Conservation (phyloP, 2,329 filamentous ascomycete genomes). For the Sphaerulina populicola region DNA sequence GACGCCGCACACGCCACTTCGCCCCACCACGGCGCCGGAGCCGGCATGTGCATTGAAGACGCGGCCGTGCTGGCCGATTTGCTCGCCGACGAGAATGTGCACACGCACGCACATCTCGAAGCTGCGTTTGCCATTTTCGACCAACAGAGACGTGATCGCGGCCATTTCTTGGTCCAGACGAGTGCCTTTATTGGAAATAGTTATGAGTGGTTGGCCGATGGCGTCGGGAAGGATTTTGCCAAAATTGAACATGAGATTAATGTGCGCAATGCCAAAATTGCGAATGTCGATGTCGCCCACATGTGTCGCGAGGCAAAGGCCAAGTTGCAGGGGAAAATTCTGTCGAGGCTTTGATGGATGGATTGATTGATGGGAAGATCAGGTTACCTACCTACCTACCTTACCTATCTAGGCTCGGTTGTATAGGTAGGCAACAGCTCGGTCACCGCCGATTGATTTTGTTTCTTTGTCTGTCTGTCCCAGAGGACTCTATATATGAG, state of each 20-base stretch:
- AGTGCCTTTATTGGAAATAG: slow-evolving; percentile 36
- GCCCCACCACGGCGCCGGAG: slow-evolving; percentile 36
- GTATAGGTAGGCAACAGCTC: too few species aligned
- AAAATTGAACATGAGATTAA: slow-evolving; percentile 23
- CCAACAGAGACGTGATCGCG: slow-evolving; percentile 35
- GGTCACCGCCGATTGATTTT: too few species aligned
- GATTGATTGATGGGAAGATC: too few species aligned
- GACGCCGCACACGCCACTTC: slow-evolving; percentile 39
- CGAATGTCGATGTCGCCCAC: slow-evolving; percentile 19
- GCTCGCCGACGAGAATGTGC: slow-evolving; percentile 19
- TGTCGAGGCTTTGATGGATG: not conserved
- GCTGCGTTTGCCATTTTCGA: slow-evolving; percentile 37
- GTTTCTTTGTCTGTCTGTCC: too few species aligned
- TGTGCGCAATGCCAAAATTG: slow-evolving; percentile 18
- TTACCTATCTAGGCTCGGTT: not conserved
- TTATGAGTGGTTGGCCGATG: slow-evolving; percentile 32
- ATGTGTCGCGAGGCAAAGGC: slow-evolving; percentile 20
- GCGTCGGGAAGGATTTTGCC: slow-evolving; percentile 17
- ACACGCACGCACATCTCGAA: slow-evolving; percentile 21
- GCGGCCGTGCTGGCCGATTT: slow-evolving; percentile 26
- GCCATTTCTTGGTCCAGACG: slow-evolving; percentile 40
- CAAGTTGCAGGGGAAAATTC: slow-evolving; percentile 12
- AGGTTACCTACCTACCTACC: too few species aligned
- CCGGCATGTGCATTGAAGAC: slow-evolving; percentile 29
- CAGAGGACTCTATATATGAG: not conserved